phyloP scores from a whole-genome alignment of 139 green algal species.

The Coelastrella sp. region DNA sequence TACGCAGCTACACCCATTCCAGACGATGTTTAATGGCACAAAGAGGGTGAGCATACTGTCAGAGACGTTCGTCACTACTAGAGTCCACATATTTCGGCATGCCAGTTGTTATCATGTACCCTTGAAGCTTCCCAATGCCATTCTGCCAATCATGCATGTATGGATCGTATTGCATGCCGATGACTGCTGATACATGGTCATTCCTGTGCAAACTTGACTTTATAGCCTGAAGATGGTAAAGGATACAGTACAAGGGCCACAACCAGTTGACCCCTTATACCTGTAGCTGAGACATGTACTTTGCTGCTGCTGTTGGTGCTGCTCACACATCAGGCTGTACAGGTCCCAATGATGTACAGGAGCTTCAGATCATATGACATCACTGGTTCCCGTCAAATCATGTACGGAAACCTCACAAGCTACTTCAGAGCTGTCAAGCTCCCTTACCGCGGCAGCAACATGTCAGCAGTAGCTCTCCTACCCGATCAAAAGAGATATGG shows the following conservation, averaged over 20 bases:
- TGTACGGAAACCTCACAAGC: background rate
- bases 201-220: too few relatives aligned
- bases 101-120: background rate
- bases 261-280: background rate
- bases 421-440: slow-evolving; percentile 9
- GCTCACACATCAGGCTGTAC: background rate
- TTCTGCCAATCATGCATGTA: too few relatives aligned
- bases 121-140: too few relatives aligned
- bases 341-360: slow-evolving; percentile 32
- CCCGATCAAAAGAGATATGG: background rate
- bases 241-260: too few relatives aligned
- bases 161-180: too few relatives aligned
- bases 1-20: background rate
- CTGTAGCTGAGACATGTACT: too few relatives aligned
- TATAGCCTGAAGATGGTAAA: too few relatives aligned
- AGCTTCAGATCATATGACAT: slow-evolving; percentile 3
- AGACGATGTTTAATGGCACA: background rate
- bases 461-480: slow-evolving; percentile 19
- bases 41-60: background rate
- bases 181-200: too few relatives aligned
- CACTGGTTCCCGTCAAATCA: background rate
- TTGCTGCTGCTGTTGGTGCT: background rate
- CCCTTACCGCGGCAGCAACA: slow-evolving; percentile 17
- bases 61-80: too few relatives aligned
- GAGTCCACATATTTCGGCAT: background rate